These are phyloP conservation scores for Aspergillus aculeatus DNA, from an alignment of 2,329 filamentous ascomycete genomes.

Conservation along the genomic window DNA sequence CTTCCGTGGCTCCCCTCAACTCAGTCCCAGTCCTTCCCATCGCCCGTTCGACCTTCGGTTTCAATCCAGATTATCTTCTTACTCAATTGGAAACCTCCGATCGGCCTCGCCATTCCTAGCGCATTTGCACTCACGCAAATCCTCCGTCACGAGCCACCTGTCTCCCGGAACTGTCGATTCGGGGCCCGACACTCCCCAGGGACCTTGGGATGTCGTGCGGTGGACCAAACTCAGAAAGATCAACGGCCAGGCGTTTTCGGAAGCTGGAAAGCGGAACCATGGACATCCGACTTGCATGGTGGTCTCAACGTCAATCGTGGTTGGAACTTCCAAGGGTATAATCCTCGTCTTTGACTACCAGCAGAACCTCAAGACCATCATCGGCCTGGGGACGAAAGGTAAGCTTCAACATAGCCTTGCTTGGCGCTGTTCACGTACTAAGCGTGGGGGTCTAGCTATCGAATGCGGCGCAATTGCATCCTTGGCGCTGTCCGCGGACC, in stretches of 20 bases:
- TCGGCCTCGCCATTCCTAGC: conserved; percentile 76
- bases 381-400: conserved; percentile 91
- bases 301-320: conserved; percentile 80
- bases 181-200: conserved; percentile 68
- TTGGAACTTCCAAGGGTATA: conserved; percentile 92
- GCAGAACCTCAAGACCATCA: conserved; percentile 89
- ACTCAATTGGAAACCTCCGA: conserved; percentile 61
- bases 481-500: conserved; percentile 87
- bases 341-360: conserved; percentile 97
- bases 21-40: conserved; percentile 78
- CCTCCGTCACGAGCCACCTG: conserved; percentile 72
- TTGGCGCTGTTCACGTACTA: not conserved
- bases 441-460: conserved; percentile 59
- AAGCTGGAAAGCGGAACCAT: conserved; percentile 87
- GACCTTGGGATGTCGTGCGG: conserved; percentile 93
- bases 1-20: conserved; percentile 64
- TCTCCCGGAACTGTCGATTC: conserved; percentile 56
- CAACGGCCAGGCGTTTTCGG: conserved; percentile 85
- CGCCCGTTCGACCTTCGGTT: conserved; percentile 94
- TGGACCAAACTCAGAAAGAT: conserved; percentile 95
- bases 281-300: conserved; percentile 86
- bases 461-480: conserved; percentile 87
- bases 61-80: conserved; percentile 76
- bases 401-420: conserved; percentile 25
- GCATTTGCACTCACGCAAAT: conserved; percentile 73